Percentiles rank a stretch among this genome's conserved stretches.
Evolutionary conservation across 2,329 filamentous ascomycete species (phyloP).

Genomic region (Penicillium sp.): DNA sequence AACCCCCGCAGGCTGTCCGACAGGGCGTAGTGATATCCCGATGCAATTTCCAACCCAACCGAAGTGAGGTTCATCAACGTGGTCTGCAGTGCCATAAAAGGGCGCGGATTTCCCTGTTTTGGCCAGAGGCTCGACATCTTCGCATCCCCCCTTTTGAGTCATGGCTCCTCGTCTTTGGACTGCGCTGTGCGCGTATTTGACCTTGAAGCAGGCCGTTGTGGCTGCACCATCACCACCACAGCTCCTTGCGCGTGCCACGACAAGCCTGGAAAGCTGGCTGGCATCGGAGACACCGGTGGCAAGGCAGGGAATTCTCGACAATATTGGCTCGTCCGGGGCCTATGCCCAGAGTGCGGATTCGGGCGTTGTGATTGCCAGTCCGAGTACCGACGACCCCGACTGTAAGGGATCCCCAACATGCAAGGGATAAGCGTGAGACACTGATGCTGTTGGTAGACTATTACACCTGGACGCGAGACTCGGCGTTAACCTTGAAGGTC

Average conservation of each 20-base stretch:
- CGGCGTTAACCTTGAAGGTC: conserved; percentile 66
- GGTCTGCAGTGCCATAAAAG: conserved; percentile 18
- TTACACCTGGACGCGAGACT: conserved; percentile 76
- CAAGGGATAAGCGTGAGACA: not conserved
- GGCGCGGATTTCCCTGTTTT: too few relatives aligned
- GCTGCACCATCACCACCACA: conserved; percentile 15
- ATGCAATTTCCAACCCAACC: not conserved
- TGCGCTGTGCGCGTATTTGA: conserved; percentile 21
- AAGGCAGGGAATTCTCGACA: conserved; percentile 53
- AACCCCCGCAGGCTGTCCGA: too few relatives aligned
- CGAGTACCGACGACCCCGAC: conserved; percentile 53
- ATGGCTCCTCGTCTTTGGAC: conserved; percentile 22
- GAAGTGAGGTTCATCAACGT: not conserved
- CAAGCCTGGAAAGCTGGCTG: conserved; percentile 24
- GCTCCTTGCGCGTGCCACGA: conserved; percentile 17
- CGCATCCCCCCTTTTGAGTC: not conserved
- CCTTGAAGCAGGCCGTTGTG: conserved; percentile 18
- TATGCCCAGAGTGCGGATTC: conserved; percentile 48
- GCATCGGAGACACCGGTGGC: conserved; percentile 48
- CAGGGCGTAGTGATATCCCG: too few relatives aligned
- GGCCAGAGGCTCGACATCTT: too few relatives aligned
- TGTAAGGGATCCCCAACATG: conserved; percentile 41
- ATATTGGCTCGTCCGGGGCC: conserved; percentile 53
- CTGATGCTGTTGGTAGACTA: conserved; percentile 57
- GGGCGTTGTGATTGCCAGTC: conserved; percentile 56